Conservation (phyloP, 2,329 filamentous ascomycete species). For the Chaetomium olivaceum region DNA sequence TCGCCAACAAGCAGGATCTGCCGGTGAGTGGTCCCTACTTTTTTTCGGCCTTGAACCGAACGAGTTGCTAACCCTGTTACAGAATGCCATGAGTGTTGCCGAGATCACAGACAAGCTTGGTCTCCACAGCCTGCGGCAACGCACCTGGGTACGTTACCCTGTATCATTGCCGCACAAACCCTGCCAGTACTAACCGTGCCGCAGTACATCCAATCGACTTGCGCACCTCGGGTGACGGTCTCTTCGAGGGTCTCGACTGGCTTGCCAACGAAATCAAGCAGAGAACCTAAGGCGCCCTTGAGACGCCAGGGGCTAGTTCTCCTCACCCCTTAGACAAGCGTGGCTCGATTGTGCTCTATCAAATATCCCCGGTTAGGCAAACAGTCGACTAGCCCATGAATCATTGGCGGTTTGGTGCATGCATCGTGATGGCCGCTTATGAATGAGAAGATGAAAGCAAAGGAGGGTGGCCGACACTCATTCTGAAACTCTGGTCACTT, state of each 20-base stretch:
- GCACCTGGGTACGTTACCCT: slow-evolving; percentile 82
- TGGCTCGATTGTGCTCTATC: slow-evolving; percentile 61
- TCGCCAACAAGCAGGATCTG: slow-evolving; percentile 99
- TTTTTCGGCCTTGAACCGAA: neutral
- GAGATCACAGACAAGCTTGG: slow-evolving; percentile 99
- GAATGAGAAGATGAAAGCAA: slow-evolving; percentile 26
- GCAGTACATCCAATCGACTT: slow-evolving; percentile 99
- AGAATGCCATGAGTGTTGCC: slow-evolving; percentile 99
- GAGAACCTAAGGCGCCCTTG: slow-evolving; percentile 55
- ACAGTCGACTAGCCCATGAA: slow-evolving; percentile 59
- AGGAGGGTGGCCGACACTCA: slow-evolving; percentile 33
- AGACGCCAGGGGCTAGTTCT: slow-evolving; percentile 41
- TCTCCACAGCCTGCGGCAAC: slow-evolving; percentile 97
- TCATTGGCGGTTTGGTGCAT: slow-evolving; percentile 37
- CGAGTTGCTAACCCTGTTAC: slow-evolving; percentile 34
- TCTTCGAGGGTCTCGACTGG: slow-evolving; percentile 98
- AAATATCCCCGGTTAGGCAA: slow-evolving; percentile 53
- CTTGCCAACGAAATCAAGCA: slow-evolving; percentile 81
- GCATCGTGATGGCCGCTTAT: slow-evolving; percentile 28
- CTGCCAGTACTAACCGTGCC: slow-evolving; percentile 19
- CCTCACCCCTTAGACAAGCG: slow-evolving; percentile 37
- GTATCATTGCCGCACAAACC: neutral
- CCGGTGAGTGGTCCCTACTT: slow-evolving; percentile 61
- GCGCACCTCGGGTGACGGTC: slow-evolving; percentile 97
- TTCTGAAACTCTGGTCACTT: slow-evolving; percentile 37